Evolutionary conservation across 2,329 filamentous ascomycete genomes (phyloP).

Genomic region (Trichoderma afroharzianum): DNA sequence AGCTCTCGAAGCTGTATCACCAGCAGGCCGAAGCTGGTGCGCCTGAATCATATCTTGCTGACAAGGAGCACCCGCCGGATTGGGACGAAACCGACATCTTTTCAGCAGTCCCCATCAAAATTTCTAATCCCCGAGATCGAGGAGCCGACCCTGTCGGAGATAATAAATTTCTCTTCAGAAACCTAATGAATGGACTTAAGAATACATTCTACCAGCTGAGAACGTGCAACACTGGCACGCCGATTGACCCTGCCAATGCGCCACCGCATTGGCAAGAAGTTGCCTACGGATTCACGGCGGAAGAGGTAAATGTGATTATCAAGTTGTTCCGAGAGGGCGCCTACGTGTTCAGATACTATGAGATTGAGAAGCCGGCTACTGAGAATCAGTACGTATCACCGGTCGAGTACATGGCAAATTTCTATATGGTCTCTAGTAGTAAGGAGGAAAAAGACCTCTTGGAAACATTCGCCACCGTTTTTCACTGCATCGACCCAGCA

Average conservation of each 20-base stretch:
- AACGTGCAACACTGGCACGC: constrained; percentile 73
- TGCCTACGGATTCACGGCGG: constrained; percentile 92
- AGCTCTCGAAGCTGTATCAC: constrained; percentile 75
- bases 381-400: constrained; percentile 76
- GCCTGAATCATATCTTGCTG: constrained; percentile 78
- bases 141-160: constrained; percentile 88
- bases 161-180: constrained; percentile 98
- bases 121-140: constrained; percentile 83
- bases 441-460: constrained; percentile 97
- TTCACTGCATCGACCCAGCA: constrained; percentile 96
- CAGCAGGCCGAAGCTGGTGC: constrained; percentile 61
- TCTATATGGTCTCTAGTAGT: constrained; percentile 88
- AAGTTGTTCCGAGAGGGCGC: constrained; percentile 97
- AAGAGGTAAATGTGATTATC: constrained; percentile 93
- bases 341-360: constrained; percentile 95
- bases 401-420: constrained; percentile 88
- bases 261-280: constrained; percentile 93
- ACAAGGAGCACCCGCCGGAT: constrained; percentile 75
- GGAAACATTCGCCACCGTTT: constrained; percentile 96
- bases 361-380: constrained; percentile 72
- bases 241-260: constrained; percentile 72
- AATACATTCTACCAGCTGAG: constrained; percentile 95
- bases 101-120: constrained; percentile 92
- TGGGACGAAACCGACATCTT: constrained; percentile 99
- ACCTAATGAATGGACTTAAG: constrained; percentile 90